phyloP scores from a whole-genome alignment of 2,329 filamentous ascomycete genomes.

The Davidsoniella virescens region DNA sequence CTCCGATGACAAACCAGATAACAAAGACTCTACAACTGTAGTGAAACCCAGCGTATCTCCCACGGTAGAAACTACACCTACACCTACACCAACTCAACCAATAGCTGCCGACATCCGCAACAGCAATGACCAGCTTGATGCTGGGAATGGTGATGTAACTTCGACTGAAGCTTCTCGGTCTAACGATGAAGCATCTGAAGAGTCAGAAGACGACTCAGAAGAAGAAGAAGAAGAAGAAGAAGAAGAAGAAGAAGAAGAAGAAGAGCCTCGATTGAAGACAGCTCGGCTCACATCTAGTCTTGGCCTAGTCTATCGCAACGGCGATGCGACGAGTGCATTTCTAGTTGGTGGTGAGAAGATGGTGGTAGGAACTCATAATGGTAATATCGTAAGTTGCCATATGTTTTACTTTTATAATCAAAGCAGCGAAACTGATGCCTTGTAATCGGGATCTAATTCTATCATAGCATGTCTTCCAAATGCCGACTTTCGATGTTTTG shows the following conservation, averaged over 20 bases:
- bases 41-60: too few relatives aligned
- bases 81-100: too few relatives aligned
- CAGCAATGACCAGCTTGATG: conserved; percentile 13
- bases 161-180: not conserved
- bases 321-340: conserved; percentile 85
- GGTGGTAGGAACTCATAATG: conserved; percentile 91
- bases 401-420: too few relatives aligned
- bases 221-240: conserved; percentile 72
- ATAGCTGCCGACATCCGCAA: conserved; percentile 4
- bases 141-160: conserved; percentile 1
- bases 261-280: conserved; percentile 90
- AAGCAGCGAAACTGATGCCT: not conserved
- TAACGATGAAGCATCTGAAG: conserved; percentile 26
- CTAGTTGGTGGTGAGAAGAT: conserved; percentile 91
- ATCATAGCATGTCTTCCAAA: conserved; percentile 61
- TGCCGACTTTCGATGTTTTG: conserved; percentile 67
- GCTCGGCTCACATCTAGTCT: conserved; percentile 70
- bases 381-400: conserved; percentile 61
- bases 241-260: conserved; percentile 70
- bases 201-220: conserved; percentile 40
- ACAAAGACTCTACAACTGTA: not conserved
- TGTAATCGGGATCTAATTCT: conserved; percentile 17
- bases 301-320: conserved; percentile 73
- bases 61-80: too few relatives aligned
- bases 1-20: not conserved